These are phyloP conservation scores for Larix kaempferi DNA, from an alignment of 75 land plant species.

Conservation along the genomic window DNA sequence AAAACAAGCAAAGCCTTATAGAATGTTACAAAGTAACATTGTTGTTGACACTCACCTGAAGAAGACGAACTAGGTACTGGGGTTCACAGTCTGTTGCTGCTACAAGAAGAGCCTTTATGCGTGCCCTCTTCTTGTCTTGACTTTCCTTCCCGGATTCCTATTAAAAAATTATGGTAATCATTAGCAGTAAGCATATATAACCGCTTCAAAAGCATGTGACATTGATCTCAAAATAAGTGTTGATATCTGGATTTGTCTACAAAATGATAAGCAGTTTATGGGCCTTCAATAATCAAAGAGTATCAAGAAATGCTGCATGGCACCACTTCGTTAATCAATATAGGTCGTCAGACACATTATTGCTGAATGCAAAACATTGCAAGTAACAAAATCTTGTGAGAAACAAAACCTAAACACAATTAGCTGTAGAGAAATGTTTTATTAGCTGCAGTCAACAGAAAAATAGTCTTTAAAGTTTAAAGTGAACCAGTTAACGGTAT, in stretches of 20 bases:
- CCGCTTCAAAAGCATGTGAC: not conserved
- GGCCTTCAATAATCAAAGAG: not conserved
- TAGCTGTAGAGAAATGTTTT: too few species aligned
- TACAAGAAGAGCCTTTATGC: conserved; percentile 88
- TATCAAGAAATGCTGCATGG: not conserved
- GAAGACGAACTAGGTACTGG: conserved; percentile 82
- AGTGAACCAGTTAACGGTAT: too few species aligned
- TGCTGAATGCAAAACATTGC: not conserved
- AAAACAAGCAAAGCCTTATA: not conserved
- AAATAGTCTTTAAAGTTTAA: too few species aligned
- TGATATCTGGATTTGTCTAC: not conserved
- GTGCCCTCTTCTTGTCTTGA: conserved; percentile 90
- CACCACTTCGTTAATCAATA: not conserved
- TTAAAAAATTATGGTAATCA: not conserved
- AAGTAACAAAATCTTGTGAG: not conserved
- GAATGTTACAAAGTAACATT: not conserved
- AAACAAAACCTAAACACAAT: too few species aligned
- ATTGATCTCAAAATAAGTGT: not conserved
- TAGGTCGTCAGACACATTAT: not conserved
- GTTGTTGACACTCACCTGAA: conserved; percentile 54
- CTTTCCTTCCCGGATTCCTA: conserved; percentile 94
- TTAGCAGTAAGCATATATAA: not conserved
- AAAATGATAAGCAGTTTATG: not conserved
- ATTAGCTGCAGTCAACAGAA: too few species aligned
- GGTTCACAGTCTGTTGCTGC: conserved; percentile 99